These are phyloP conservation scores for Taphrina wiesneri DNA, from an alignment of 1,139 yeast genomes.

Conservation along the genomic window DNA sequence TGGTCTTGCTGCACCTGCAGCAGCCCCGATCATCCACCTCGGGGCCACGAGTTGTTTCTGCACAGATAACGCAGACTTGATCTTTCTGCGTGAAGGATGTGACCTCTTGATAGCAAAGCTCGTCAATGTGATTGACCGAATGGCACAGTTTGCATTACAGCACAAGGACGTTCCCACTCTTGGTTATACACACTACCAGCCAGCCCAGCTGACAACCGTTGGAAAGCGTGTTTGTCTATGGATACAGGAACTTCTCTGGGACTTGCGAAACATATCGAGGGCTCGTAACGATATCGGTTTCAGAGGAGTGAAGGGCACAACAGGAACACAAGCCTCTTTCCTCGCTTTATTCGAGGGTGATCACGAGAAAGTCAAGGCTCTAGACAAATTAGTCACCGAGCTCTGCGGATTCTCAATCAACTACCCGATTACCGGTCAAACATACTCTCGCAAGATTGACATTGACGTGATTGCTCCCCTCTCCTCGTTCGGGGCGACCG, in stretches of 20 bases:
- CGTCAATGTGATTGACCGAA: constrained; percentile 90
- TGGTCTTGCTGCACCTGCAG: constrained; percentile 90
- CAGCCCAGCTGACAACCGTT: constrained; percentile 97
- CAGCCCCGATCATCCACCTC: constrained; percentile 95
- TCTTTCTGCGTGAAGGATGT: constrained; percentile 92
- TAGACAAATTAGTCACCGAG: constrained; percentile 90
- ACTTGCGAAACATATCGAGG: constrained; percentile 89
- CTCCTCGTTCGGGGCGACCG: constrained; percentile 92
- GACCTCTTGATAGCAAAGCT: constrained; percentile 90
- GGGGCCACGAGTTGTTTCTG: constrained; percentile 99
- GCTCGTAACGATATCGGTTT: constrained; percentile 95
- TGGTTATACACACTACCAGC: constrained; percentile 99
- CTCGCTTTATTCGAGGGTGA: constrained; percentile 92
- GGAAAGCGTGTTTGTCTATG: constrained; percentile 98
- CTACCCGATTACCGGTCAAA: constrained; percentile 97
- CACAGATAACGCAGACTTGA: constrained; percentile 96
- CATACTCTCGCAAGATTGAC: constrained; percentile 96
- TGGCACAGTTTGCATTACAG: constrained; percentile 81
- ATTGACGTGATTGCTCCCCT: constrained; percentile 90
- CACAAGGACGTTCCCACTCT: constrained; percentile 94
- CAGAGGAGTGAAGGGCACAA: constrained; percentile 98
- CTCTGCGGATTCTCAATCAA: constrained; percentile 90
- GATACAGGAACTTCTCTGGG: constrained; percentile 98
- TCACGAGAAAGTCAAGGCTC: constrained; percentile 80
- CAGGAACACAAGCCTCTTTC: constrained; percentile 98